Base-by-base conservation (phyloP, 1,139 yeast species). In the Spathaspora sp. region DNA sequence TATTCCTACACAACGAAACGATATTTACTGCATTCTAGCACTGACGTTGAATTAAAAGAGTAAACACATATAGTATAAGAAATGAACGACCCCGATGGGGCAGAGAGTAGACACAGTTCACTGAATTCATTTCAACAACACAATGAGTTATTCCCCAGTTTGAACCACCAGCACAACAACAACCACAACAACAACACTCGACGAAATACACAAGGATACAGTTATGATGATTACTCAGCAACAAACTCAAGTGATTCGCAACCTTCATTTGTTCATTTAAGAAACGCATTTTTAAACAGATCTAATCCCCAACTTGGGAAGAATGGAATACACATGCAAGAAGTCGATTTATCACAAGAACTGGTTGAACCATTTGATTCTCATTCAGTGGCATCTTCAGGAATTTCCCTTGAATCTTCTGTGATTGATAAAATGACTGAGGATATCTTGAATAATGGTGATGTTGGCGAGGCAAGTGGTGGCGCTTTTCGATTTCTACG, bases 401-500 rank as follows among this genome's bases (percentile, higher is more conserved):
- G 31, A 10, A 43, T 49, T 15, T 61, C 71, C 2, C 46, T 68
- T 1, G 60, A 64, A 23, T 60, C 71, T 4, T 63, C 70, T 1
- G 51, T 70, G 2, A 56, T 69, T 6, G 53, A 60, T 11, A 52
- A 63, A 33, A 58, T 69, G 47, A 57, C 58, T 13, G 47, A 51
- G 1, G 17, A 31, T 11, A 17, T 43, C 31, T 18, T 53, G n/a
- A 50, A 49, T 29, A 24, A 24, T 11, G 26, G 26, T 10, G 41
- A 47, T 26, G 29, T 43, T 8, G 45, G 54, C 11, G 42, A 44
- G 9, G 45, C 53, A 8, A 57, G 57, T 34, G 71, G 64, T 15
- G 71, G 63, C 15, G 51, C 71, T 43, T 69, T 70, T 49, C 62
- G 62, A 44, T 70, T 60, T 45, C 54, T 71, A 18, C 50, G 61